These are phyloP conservation scores for Sutorius australiensis DNA, from an alignment of 768 basidiomycete species.

Conservation along the genomic window DNA sequence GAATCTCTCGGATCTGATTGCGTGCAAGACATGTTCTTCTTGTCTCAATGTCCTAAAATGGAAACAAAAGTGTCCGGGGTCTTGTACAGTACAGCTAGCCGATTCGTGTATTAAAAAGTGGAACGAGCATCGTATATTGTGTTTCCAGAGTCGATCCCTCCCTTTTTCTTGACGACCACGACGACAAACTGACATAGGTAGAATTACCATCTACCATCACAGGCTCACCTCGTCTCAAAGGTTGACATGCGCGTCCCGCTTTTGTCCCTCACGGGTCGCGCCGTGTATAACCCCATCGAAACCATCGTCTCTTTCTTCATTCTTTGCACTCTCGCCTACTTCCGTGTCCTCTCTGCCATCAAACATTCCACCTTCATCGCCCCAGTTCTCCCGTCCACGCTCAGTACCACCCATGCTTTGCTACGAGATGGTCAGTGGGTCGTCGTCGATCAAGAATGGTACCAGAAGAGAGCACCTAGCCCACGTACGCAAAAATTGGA, in stretches of 20 bases:
- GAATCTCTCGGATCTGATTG: background rate
- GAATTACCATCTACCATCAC: background rate
- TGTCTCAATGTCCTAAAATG: background rate
- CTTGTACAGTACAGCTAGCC: conserved; percentile 14
- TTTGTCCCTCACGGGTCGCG: conserved; percentile 65
- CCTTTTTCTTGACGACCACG: background rate
- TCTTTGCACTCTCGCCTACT: conserved; percentile 89
- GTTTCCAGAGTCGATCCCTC: background rate
- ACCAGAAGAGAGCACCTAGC: conserved; percentile 30
- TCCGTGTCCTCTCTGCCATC: conserved; percentile 86
- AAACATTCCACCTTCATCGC: conserved; percentile 84
- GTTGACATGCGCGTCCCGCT: conserved; percentile 54
- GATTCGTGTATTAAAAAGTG: conserved; percentile 28
- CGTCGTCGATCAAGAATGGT: conserved; percentile 55
- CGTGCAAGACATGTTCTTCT: background rate
- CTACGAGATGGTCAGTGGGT: conserved; percentile 60
- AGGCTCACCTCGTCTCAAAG: background rate
- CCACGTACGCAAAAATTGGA: conserved; percentile 45
- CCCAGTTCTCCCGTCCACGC: conserved; percentile 42
- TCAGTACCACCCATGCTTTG: conserved; percentile 55
- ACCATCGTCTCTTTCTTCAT: conserved; percentile 89
- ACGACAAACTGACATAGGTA: background rate
- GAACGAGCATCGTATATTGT: conserved; percentile 19
- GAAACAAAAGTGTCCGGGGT: conserved; percentile 26
- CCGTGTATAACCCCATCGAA: conserved; percentile 78